phyloP scores from a whole-genome alignment of 2,329 filamentous ascomycete species.

The Pseudopyricularia javanii region DNA sequence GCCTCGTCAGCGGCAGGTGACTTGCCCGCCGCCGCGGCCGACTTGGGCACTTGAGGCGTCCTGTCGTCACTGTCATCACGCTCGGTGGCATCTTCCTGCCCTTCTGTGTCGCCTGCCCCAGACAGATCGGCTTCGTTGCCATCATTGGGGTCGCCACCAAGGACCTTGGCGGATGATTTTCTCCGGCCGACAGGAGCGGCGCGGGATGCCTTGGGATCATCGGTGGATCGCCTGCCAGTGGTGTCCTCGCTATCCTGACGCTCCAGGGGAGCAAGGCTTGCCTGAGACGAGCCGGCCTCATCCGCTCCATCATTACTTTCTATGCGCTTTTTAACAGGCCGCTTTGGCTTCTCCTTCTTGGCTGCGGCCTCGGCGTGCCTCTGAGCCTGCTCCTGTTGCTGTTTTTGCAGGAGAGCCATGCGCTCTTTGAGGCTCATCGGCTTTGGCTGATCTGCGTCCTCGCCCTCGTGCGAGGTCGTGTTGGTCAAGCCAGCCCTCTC shows the following conservation, averaged over 20 bases:
- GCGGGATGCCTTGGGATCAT: constrained; percentile 25
- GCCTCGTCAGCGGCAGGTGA: constrained; percentile 25
- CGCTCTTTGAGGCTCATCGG: constrained; percentile 88
- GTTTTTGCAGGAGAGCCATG: constrained; percentile 85
- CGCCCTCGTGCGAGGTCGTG: constrained; percentile 28
- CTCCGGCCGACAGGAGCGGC: constrained; percentile 29
- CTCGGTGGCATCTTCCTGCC: constrained; percentile 49
- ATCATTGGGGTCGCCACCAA: constrained; percentile 32
- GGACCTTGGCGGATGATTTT: constrained; percentile 34
- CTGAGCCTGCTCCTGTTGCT: constrained; percentile 81
- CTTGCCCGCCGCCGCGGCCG: constrained; percentile 19
- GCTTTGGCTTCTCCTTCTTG: constrained; percentile 83
- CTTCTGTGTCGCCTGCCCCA: constrained; percentile 51
- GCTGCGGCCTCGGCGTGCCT: constrained; percentile 65
- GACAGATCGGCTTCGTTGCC: constrained; percentile 56
- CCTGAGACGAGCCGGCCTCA: constrained; percentile 20
- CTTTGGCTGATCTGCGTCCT: constrained; percentile 71
- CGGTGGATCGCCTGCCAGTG: constrained; percentile 35
- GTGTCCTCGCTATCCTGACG: constrained; percentile 35
- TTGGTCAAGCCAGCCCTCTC: constrained; percentile 53
- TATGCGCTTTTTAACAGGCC: constrained; percentile 54
- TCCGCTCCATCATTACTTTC: constrained; percentile 30
- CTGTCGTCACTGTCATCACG: constrained; percentile 64
- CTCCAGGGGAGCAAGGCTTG: constrained; percentile 25
- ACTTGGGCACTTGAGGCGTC: constrained; percentile 24